phyloP scores from a whole-genome alignment of 208 protist genomes.

The Trichomonas tenax region DNA sequence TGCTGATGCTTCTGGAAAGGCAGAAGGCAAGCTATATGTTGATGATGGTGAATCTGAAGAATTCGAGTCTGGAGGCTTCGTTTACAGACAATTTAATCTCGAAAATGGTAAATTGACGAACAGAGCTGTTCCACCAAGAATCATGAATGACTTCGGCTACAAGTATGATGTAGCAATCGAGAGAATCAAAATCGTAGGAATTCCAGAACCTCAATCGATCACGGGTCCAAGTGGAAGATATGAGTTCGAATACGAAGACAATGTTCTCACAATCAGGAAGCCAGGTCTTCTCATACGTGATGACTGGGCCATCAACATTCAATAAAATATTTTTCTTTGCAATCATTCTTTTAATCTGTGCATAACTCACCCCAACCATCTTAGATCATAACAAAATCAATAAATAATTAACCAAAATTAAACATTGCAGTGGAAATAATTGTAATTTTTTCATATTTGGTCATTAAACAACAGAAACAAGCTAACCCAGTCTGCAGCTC shows the following conservation, averaged over 20 bases:
- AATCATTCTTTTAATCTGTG: no score
- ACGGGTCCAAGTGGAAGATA: not conserved
- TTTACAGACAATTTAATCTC: not conserved
- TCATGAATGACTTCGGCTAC: not conserved
- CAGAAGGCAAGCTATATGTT: slow-evolving; percentile 28
- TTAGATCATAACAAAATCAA: no score
- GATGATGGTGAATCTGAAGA: slow-evolving; percentile 31
- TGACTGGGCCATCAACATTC: not conserved
- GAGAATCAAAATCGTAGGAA: not conserved
- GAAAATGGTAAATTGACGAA: not conserved
- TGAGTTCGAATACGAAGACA: not conserved
- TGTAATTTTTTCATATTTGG: no score
- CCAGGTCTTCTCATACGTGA: not conserved
- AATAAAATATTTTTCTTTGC: no score
- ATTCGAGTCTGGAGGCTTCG: not conserved
- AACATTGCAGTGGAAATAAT: no score
- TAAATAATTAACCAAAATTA: no score
- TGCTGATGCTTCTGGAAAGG: slow-evolving; percentile 9
- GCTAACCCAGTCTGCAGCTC: no score
- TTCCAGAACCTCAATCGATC: not conserved
- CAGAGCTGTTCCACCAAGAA: not conserved
- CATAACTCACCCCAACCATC: no score
- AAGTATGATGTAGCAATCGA: not conserved
- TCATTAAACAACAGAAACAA: no score
- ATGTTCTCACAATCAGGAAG: not conserved